Conservation (phyloP, 805 yeast species). For the Candida ascalaphidarum region DNA sequence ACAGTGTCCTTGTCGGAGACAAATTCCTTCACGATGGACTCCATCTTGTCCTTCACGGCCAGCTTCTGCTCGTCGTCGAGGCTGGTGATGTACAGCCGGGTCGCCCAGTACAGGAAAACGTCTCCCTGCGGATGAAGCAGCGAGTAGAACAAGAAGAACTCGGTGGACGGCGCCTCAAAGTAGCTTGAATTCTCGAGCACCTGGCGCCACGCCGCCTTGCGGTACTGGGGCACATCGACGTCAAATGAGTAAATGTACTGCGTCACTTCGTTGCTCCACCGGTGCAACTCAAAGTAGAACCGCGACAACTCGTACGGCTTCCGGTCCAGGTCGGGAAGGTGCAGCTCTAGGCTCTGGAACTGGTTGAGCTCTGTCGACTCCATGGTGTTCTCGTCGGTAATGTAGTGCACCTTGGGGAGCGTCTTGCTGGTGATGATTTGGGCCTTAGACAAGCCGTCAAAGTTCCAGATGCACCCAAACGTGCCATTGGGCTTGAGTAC, state of each 20-base stretch:
- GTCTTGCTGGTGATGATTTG: conserved; percentile 2
- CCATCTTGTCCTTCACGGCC: conserved; percentile 19
- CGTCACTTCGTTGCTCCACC: conserved; percentile 31
- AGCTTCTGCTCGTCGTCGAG: conserved; percentile 27
- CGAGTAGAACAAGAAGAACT: conserved; percentile 21
- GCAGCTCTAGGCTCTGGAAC: conserved; percentile 2
- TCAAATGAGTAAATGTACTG: conserved; percentile 28
- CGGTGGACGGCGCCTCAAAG: conserved; percentile 27
- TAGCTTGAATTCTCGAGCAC: conserved; percentile 18
- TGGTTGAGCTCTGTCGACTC: conserved; percentile 1
- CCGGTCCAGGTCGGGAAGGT: neutral
- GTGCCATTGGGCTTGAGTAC: conserved; percentile 41
- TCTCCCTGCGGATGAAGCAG: conserved; percentile 19
- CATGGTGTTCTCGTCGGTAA: conserved; percentile 3
- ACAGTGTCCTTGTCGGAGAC: conserved; percentile 3
- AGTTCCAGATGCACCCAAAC: conserved; percentile 55
- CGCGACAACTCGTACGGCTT: conserved; percentile 3
- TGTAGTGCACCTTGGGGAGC: conserved; percentile 1
- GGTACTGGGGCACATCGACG: conserved; percentile 46
- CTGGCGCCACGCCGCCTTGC: conserved; percentile 39
- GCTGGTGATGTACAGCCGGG: conserved; percentile 46
- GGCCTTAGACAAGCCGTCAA: conserved; percentile 22
- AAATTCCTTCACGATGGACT: conserved; percentile 13
- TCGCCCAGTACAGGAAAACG: conserved; percentile 44
- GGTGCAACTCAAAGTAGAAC: conserved; percentile 10